Evolutionary conservation across 2,329 filamentous ascomycete species (phyloP), one percentile per base, ranked within the genome.

Genomic region (Alternaria panax): DNA sequence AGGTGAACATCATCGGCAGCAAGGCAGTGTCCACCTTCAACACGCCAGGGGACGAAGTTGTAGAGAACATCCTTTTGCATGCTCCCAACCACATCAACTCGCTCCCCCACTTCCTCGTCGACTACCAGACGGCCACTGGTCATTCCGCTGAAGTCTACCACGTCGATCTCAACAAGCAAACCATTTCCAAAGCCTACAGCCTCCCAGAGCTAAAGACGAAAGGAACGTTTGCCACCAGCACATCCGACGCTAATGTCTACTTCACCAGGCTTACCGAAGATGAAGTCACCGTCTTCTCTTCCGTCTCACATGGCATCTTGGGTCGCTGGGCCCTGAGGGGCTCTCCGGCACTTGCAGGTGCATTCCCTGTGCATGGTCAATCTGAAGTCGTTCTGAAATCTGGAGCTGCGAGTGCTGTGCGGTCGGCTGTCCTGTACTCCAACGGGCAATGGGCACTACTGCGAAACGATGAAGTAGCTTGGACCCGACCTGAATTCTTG

Each of bases 81-180:
- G 91, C 91, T 1, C 90, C 92, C 16, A 88, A 88, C 65, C 83
- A 90, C 55, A 80, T 87, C 28, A 90, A 91, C 71, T 90, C 91
- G 4, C 83, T 88, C 45, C 84, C 92, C 36, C 92, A 96, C 80
- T 96, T 97, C 80, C 81, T 97, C 30, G 90, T 97, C 5, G 91
- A 97, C 68, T 92, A 88, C 68, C 85, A 89, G 68, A 92, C 92
- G 0, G 83, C 83, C 34, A 82, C 82, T 3, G 88, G 88, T 18
- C 91, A 93, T 73, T 92, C 91, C 82, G 94, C 90, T 3, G 90
- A 96, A 62, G 90, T 98, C 28, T 97, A 90, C 73, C 92, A 96
- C 70, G 85, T 96, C 59, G 86, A 96, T 67, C 78, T 92, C 51
- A 89, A 89, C 79, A 89, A 84, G 59, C 86, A 84, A 54, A 85